These are phyloP conservation scores for Pythium scleroteichum DNA, from an alignment of 352 stramenopile species.

Conservation along the genomic window DNA sequence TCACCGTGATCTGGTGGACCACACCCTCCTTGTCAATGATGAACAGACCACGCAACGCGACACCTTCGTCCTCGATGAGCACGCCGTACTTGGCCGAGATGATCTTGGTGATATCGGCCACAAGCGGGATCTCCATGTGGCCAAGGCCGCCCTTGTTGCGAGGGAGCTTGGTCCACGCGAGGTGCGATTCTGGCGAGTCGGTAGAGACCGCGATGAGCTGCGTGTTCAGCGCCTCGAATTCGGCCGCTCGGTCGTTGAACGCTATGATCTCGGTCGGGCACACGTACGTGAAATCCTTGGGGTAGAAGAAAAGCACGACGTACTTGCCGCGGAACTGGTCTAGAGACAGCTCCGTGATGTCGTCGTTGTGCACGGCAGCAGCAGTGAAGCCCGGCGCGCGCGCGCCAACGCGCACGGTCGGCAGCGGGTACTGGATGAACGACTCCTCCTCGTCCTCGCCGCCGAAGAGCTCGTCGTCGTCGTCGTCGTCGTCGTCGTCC, in stretches of 20 bases:
- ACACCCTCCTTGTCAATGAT: slow-evolving; percentile 92
- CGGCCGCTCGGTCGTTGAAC: slow-evolving; percentile 81
- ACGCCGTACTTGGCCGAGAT: slow-evolving; percentile 92
- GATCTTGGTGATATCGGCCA: slow-evolving; percentile 93
- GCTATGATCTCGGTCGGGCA: slow-evolving; percentile 92
- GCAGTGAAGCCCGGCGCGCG: slow-evolving; percentile 78
- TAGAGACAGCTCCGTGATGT: slow-evolving; percentile 83
- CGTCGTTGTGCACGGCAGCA: slow-evolving; percentile 70
- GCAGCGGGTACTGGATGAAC: slow-evolving; percentile 78
- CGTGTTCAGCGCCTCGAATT: slow-evolving; percentile 86
- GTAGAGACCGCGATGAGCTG: slow-evolving; percentile 89
- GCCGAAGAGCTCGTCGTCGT: slow-evolving; percentile 59
- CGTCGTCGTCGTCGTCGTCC: slow-evolving; percentile 33
- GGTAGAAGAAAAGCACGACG: slow-evolving; percentile 92
- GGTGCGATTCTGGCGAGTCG: slow-evolving; percentile 90
- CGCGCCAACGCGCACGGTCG: slow-evolving; percentile 57
- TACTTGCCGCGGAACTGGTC: slow-evolving; percentile 88
- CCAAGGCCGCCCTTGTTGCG: slow-evolving; percentile 92
- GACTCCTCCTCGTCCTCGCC: slow-evolving; percentile 67
- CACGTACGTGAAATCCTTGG: slow-evolving; percentile 91
- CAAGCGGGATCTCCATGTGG: slow-evolving; percentile 92
- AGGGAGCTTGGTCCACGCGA: slow-evolving; percentile 87
- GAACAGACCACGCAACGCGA: slow-evolving; percentile 91
- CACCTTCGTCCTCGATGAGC: slow-evolving; percentile 79
- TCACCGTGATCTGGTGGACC: slow-evolving; percentile 89